Percentiles rank a stretch among this genome's conserved stretches.
These are phyloP conservation scores for Comarum palustre DNA, from an alignment of 306 rosid genomes.

Conservation along the genomic window DNA sequence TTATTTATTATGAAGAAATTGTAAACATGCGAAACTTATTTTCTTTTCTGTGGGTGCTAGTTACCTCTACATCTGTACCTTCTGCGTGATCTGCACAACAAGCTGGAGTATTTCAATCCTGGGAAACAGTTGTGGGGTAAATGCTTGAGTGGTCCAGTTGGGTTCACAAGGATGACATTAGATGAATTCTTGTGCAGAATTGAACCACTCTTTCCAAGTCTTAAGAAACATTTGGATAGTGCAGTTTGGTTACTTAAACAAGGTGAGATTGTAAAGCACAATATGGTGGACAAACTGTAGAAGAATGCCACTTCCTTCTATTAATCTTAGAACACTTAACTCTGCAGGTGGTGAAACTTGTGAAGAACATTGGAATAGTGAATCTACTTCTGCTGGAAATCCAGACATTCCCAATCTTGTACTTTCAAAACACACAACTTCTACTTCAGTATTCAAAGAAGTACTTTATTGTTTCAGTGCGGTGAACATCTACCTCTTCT, in stretches of 20 bases:
- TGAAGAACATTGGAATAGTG: slow-evolving; percentile 37
- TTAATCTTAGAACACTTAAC: neutral
- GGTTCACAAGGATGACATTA: slow-evolving; percentile 30
- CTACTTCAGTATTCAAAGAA: slow-evolving; percentile 32
- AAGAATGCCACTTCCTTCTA: neutral
- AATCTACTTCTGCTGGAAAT: slow-evolving; percentile 34
- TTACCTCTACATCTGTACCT: slow-evolving; percentile 34
- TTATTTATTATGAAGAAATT: neutral
- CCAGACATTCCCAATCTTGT: slow-evolving; percentile 32
- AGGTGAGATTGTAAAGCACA: slow-evolving; percentile 15
- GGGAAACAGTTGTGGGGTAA: slow-evolving; percentile 28
- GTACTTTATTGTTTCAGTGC: slow-evolving; percentile 34
- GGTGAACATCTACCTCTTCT: slow-evolving; percentile 16
- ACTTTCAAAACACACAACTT: slow-evolving; percentile 30
- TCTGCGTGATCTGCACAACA: slow-evolving; percentile 38
- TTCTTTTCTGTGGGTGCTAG: slow-evolving; percentile 25
- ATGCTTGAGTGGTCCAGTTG: slow-evolving; percentile 23
- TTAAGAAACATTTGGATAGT: slow-evolving; percentile 28
- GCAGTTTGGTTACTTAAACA: slow-evolving; percentile 25
- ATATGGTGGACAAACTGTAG: neutral
- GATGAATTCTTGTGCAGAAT: slow-evolving; percentile 25
- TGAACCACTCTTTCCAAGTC: slow-evolving; percentile 32
- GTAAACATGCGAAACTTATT: neutral
- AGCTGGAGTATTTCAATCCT: slow-evolving; percentile 35
- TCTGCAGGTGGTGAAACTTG: slow-evolving; percentile 31